A percentile compares a stretch with the other conserved stretches of the same genome.
phyloP scores from a whole-genome alignment of 2,329 filamentous ascomycete genomes.

The Periconia sp. region DNA sequence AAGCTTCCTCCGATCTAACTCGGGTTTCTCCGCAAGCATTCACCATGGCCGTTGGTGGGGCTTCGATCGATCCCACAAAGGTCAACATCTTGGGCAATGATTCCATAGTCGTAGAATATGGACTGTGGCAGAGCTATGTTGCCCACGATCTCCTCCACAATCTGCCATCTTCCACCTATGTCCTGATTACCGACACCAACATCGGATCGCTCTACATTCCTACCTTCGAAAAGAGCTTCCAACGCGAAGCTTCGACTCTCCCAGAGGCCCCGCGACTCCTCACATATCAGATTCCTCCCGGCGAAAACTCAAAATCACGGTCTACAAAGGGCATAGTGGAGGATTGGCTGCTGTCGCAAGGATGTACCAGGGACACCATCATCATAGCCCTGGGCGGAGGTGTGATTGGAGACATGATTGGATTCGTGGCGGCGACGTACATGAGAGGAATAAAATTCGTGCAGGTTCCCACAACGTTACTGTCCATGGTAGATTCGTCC shows the following conservation, averaged over 20 bases:
- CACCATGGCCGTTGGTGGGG: conserved; percentile 34
- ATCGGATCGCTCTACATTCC: conserved; percentile 78
- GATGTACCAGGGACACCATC: conserved; percentile 93
- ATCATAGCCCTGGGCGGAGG: conserved; percentile 93
- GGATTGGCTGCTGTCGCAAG: conserved; percentile 91
- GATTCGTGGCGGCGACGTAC: conserved; percentile 95
- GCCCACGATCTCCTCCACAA: conserved; percentile 77
- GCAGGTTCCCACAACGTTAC: conserved; percentile 90
- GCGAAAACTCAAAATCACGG: conserved; percentile 90
- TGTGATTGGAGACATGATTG: conserved; percentile 97
- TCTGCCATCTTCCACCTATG: conserved; percentile 84
- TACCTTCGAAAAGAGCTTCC: conserved; percentile 70
- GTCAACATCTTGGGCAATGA: conserved; percentile 87
- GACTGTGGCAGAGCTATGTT: conserved; percentile 82
- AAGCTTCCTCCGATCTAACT: neutral
- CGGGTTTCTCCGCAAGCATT: neutral
- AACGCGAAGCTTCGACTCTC: conserved; percentile 49
- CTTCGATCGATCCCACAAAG: conserved; percentile 52
- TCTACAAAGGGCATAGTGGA: conserved; percentile 95
- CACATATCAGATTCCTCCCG: conserved; percentile 86
- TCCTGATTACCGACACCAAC: conserved; percentile 96
- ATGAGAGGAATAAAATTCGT: conserved; percentile 97
- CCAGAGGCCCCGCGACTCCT: conserved; percentile 67
- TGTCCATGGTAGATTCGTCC: conserved; percentile 97
- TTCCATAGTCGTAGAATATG: conserved; percentile 88